These are phyloP conservation scores for Talaromyces pinophilus DNA, from an alignment of 2,329 filamentous ascomycete genomes.

Conservation along the genomic window DNA sequence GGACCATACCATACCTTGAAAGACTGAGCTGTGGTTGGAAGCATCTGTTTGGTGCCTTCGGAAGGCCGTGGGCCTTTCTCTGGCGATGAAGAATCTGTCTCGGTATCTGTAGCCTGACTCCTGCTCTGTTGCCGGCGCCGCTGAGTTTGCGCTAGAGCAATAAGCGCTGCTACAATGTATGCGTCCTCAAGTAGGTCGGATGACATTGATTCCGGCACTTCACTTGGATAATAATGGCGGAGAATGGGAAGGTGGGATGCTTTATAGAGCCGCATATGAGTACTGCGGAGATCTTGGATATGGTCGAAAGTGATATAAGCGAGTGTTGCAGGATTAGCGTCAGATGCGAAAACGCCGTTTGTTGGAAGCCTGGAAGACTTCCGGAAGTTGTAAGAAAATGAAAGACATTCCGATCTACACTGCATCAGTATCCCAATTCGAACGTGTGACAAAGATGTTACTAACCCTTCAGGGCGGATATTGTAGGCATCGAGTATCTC, in stretches of 20 bases:
- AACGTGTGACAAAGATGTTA: not conserved
- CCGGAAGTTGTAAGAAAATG: not conserved
- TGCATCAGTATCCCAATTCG: not conserved
- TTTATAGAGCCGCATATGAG: no score
- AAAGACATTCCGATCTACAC: not conserved
- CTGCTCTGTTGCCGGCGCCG: not conserved
- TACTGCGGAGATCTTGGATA: no score
- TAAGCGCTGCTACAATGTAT: not conserved
- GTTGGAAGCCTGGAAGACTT: not conserved
- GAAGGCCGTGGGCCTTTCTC: not conserved
- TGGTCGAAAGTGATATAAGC: not conserved
- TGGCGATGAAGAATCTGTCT: not conserved
- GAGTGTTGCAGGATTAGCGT: not conserved
- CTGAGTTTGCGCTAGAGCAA: not conserved
- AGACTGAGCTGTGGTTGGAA: not conserved
- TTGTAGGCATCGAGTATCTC: not conserved
- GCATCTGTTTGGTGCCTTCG: no score
- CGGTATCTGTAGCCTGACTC: not conserved
- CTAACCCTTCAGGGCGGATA: not conserved
- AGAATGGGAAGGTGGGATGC: no score
- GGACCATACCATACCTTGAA: not conserved
- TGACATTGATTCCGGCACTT: no score
- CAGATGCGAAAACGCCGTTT: not conserved
- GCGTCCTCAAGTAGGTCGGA: no score
- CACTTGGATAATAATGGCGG: no score